Conservation (phyloP, 208 protist genomes). For the Endotrypanum monterogeii region DNA sequence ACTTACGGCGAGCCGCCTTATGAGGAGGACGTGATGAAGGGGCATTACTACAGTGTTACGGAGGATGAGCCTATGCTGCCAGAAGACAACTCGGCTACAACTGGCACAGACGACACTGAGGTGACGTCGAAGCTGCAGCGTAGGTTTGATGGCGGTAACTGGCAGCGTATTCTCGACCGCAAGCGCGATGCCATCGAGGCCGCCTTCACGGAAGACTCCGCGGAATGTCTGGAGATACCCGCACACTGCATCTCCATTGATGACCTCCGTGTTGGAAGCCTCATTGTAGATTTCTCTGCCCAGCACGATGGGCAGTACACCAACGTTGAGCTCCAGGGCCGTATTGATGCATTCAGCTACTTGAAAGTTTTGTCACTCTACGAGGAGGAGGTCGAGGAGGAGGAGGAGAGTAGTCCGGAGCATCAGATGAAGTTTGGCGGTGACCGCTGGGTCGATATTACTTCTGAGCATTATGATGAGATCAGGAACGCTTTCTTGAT, state of each 20-base stretch:
- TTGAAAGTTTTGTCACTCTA: constrained; percentile 53
- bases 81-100: constrained; percentile 1
- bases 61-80: constrained; percentile 27
- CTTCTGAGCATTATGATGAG: constrained; percentile 33
- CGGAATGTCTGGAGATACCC: constrained; percentile 49
- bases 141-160: constrained; percentile 62
- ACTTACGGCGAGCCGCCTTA: constrained; percentile 12
- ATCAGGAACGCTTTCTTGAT: constrained; percentile 53
- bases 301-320: constrained; percentile 47
- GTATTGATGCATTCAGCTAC: constrained; percentile 48
- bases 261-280: constrained; percentile 44
- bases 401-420: constrained; percentile 14
- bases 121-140: constrained; percentile 35
- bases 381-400: constrained; percentile 41
- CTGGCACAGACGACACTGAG: constrained; percentile 3
- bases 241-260: constrained; percentile 54
- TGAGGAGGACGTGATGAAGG: constrained; percentile 39
- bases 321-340: constrained; percentile 36
- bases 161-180: constrained; percentile 64
- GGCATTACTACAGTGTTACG: constrained; percentile 32
- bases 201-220: constrained; percentile 72
- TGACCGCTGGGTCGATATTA: constrained; percentile 46
- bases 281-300: constrained; percentile 60
- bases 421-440: constrained; percentile 66
- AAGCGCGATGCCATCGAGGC: constrained; percentile 58